A percentile compares a stretch with the other conserved stretches of the same genome.
These are phyloP conservation scores for Candida ficus DNA, from an alignment of 805 yeast species.

Conservation along the genomic window DNA sequence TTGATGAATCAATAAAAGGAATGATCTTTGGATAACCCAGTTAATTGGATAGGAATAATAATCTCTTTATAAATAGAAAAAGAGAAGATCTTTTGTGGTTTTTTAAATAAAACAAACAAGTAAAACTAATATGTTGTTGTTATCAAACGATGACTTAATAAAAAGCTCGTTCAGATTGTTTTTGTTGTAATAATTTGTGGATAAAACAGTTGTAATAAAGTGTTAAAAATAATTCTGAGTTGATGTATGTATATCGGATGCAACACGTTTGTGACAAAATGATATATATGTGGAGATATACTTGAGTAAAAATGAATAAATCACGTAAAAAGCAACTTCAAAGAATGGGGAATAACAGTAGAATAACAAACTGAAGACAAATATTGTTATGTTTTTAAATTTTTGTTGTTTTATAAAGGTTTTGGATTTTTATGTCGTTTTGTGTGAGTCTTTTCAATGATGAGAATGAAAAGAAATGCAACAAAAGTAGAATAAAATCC, in stretches of 20 bases:
- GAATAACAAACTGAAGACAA: not conserved
- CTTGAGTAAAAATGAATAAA: no score
- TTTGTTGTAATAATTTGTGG: not conserved
- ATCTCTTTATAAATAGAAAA: no score
- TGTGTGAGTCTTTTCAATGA: conserved; percentile 2
- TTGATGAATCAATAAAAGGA: conserved; percentile 4
- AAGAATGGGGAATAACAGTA: not conserved
- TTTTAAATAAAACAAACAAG: conserved; percentile 1
- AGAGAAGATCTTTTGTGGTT: no score
- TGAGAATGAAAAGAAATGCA: not conserved
- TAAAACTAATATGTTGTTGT: not conserved
- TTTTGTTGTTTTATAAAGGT: not conserved
- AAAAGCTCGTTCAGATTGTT: conserved; percentile 39
- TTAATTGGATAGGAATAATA: no score
- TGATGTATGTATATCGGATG: no score
- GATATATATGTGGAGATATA: not conserved
- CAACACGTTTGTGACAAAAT: not conserved
- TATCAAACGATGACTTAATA: conserved; percentile 34
- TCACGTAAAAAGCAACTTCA: conserved; percentile 1
- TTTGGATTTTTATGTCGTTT: not conserved
- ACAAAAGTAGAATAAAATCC: conserved; percentile 12
- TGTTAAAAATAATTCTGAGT: conserved; percentile 1
- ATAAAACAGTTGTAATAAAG: not conserved
- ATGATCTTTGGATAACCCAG: no score
- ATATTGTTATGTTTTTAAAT: not conserved